Base-by-base conservation (phyloP, 345 rosid genomes). In the Atalantia buxifolia region DNA sequence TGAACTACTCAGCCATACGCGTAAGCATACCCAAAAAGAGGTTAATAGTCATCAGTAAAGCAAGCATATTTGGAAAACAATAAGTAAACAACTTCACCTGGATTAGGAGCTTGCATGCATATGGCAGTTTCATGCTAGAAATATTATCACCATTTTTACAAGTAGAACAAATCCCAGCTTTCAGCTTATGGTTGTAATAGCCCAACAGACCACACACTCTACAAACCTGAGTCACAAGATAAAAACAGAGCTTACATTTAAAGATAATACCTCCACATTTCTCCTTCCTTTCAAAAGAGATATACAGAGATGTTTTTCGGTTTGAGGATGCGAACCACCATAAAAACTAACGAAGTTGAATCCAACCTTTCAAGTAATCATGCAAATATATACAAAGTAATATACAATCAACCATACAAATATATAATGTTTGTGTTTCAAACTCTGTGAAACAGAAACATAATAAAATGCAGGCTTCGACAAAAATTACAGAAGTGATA, bases 81-180 rank as follows among this genome's bases (percentile, higher is more conserved):
- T 16, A 28, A 6, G 35, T 33, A 22, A 16, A 18, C 31, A 25
- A 61, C 27, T 55, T 69, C 80, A 95, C 96, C 98, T 93, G 99
- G 68, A 92, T 77, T 67, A 95, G 84, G 79, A 95, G 99, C 88
- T 93, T 95, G 98, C 98, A 91, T 2, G 99, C 98, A 70, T 93
- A 93, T 6, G 99, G 97, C 31, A 95, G 87, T 78, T 90, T 92
- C 96, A 92, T 86, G 8, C 92, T 92, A 28, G 98, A 88, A 78
- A 95, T 85, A 65, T 90, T 87, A 62, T 91, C 92, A 14, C 99
- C 99, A 36, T 80, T 90, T 86, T 89, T 92, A 85, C 99, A 93
- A 5, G 88, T 83, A 56, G 98, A 83, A 84, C 99, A 95, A 60
- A 90, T 78, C 73, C 90, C 96, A 27, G 90, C 80, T 81, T 87